Base-by-base conservation (phyloP, 1,284 basidiomycete genomes). In the Singerocomus inundabilis region DNA sequence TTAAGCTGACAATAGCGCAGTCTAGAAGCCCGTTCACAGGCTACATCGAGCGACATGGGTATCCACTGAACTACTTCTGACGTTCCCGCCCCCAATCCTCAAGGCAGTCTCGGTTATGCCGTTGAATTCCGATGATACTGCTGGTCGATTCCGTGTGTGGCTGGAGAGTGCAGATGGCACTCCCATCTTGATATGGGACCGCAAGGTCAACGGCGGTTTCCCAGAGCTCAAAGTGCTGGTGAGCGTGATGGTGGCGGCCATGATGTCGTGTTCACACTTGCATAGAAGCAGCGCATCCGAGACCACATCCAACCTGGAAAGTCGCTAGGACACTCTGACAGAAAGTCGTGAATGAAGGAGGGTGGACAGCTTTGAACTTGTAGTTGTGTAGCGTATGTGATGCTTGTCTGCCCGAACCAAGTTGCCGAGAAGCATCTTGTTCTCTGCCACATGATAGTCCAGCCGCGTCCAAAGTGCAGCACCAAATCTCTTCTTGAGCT, bases 131-230 rank as follows among this genome's bases (percentile, higher is more conserved):
- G 87, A 90, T 15, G 91, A 93, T 57, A 90, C 92, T 7, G 87
- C 84, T 31, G 93, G 93, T 21, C 77, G 91, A 25, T 97, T 96
- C 67, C 80, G 93, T 25, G 84, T 95, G 15, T 96, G 93, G 93
- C 69, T 95, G 26, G 78, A 78, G 32, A 66, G 65, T 21, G 71
- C 69, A 16, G 66, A 68, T 4, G 67, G 70, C 12, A 36, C 61
- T 26, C 66, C 72, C 8, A 55, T 66, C 28, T 67, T 90, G 40
- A 61, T 88, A 16, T 92, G 89, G 89, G 89, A 92, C 65, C 73
- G 89, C 54, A 90, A 94, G 66, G 71, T 81, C n/a, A 89, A 94
- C 66, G 90, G 90, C 28, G 87, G 90, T 0, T 97, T 97, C 63
- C 93, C 93, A 1, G 93, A 96, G 69, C 71, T 92, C 53, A 92